Evolutionary conservation across 441 rosid genomes (phyloP), one percentile per base, ranked within the genome.

Genomic region (Bocquillonia castaneifolia): DNA sequence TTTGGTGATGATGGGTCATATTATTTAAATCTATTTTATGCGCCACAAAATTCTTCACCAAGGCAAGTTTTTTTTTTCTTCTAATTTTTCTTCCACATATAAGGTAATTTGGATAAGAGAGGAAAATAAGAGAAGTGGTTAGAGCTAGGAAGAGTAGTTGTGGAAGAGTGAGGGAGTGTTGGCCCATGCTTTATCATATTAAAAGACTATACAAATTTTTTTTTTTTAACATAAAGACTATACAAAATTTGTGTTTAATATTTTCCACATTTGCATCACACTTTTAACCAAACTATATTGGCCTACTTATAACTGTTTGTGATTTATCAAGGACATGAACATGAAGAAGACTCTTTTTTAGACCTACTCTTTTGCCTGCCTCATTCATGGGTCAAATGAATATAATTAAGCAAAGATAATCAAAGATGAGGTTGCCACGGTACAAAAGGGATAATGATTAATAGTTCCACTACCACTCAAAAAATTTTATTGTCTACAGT

Each of bases 381-480:
- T 57, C 26, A 6, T 66, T 32, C 51, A 57, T 59, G 66, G 72
- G 61, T 60, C 70, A 32, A 63, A 74, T 71, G 70, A 62, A 55
- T 61, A 44, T 67, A 29, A 63, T 68, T 28, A 31, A 65, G 62
- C 68, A 32, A 63, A n/a, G 51, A 60, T 64, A 23, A 67, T 36
- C 32, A 26, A 73, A 44, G 63, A 59, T 29, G 25, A 63, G 75
- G 32, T 40, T 55, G 64, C 53, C 74, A 34, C 44, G 36, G 68
- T 67, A 51, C 50, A 44, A 62, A 67, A 54, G 59, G 71, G 36
- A 57, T 69, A 73, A 78, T 78, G 79, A 83, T 83, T 79, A 40
- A 70, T 44, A 66, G 75, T 68, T 76, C 81, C 84, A 73, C 84
- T 77, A 77, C 78, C 37, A 29, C 63, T 55, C 36, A 36, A 26